Conservation (phyloP, 495 filamentous ascomycete species). For the Trichocladium uniseriatum region DNA sequence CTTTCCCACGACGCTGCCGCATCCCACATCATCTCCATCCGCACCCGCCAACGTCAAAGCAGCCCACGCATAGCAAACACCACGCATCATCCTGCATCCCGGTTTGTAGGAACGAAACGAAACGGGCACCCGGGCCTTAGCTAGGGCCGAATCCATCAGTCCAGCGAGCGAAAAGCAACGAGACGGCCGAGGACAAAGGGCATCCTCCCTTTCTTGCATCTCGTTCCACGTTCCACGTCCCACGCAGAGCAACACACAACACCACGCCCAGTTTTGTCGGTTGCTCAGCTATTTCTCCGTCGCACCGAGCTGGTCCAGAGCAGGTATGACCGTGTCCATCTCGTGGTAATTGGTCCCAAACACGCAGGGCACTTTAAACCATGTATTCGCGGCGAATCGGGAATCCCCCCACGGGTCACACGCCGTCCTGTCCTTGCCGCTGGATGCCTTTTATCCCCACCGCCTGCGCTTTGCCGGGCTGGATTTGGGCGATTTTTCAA, state of each 20-base stretch:
- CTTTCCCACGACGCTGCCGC: neutral
- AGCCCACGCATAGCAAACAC: neutral
- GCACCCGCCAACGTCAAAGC: neutral
- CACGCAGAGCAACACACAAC: neutral
- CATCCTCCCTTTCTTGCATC: neutral
- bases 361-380: constrained; percentile 15
- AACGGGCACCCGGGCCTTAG: no score
- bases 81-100: neutral
- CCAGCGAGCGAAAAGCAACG: neutral
- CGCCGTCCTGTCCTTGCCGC: constrained; percentile 12
- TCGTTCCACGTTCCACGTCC: neutral
- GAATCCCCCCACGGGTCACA: constrained; percentile 16
- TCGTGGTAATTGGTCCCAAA: constrained; percentile 12
- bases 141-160: no score
- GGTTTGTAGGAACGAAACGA: no score
- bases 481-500: no score
- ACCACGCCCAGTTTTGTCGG: neutral
- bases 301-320: constrained; percentile 3
- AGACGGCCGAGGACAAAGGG: no score
- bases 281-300: constrained; percentile 6
- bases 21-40: no score
- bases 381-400: constrained; percentile 24
- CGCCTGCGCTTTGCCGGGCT: constrained; percentile 19
- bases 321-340: constrained; percentile 17
- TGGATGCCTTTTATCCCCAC: constrained; percentile 17